Evolutionary conservation across 1,284 basidiomycete species (phyloP).

Genomic region (Apiotrichum veenhuisii): DNA sequence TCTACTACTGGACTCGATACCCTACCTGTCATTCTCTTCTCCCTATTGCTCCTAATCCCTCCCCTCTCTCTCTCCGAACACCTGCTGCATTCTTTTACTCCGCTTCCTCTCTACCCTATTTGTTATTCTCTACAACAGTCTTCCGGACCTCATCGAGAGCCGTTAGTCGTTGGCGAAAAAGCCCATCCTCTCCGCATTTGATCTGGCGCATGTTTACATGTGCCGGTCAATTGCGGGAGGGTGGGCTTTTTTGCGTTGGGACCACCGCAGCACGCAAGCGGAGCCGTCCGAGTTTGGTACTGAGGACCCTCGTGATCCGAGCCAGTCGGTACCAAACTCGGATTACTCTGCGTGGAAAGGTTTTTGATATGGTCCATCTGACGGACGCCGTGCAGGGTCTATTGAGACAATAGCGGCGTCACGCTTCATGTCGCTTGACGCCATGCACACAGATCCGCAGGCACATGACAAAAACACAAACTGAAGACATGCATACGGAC

Average conservation of each 20-base stretch:
- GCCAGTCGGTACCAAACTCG: not conserved
- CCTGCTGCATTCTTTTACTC: constrained; percentile 9
- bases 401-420: too few relatives aligned
- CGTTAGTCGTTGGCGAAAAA: constrained; percentile 19
- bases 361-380: not conserved
- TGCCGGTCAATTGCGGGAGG: not conserved
- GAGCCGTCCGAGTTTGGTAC: not conserved
- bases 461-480: too few relatives aligned
- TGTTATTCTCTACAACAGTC: constrained; percentile 19
- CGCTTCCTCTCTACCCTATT: constrained; percentile 1
- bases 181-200: constrained; percentile 13
- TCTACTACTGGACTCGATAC: constrained; percentile 4
- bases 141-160: constrained; percentile 20
- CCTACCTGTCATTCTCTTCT: constrained; percentile 2
- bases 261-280: not conserved
- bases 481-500: too few relatives aligned
- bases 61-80: constrained; percentile 9
- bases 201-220: not conserved
- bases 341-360: not conserved
- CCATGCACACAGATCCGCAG: too few relatives aligned
- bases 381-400: not conserved
- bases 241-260: constrained; percentile 28
- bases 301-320: not conserved
- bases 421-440: too few relatives aligned
- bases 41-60: constrained; percentile 7